Conservation (phyloP, 176 grass and related monocot species). For the Oryza punctata region DNA sequence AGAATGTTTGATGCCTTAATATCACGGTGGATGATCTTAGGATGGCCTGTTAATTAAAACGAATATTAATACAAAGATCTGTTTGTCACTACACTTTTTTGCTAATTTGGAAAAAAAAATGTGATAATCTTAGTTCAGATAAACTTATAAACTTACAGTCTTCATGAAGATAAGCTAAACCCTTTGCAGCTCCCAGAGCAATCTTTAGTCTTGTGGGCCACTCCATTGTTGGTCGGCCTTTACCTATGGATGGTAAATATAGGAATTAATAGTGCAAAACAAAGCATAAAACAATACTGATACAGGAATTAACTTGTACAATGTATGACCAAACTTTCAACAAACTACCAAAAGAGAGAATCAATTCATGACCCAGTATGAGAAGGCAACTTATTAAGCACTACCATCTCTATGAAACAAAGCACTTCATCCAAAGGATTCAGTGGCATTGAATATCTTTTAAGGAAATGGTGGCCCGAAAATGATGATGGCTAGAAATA, state of each 20-base stretch:
- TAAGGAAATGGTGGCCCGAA: neutral
- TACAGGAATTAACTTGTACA: conserved; percentile 11
- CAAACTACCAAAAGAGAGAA: neutral
- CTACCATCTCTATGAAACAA: neutral
- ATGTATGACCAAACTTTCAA: neutral
- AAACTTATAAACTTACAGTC: conserved; percentile 79
- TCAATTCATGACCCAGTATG: conserved; percentile 4
- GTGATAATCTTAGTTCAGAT: conserved; percentile 19
- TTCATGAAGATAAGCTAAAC: conserved; percentile 83
- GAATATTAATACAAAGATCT: neutral
- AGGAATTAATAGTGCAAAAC: neutral
- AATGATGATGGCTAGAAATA: neutral
- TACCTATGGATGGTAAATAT: conserved; percentile 39
- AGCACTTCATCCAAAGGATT: neutral
- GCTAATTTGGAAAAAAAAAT: neutral
- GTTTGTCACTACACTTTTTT: neutral
- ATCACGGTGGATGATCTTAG: conserved; percentile 83
- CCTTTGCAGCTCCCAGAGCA: conserved; percentile 81
- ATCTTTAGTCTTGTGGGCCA: conserved; percentile 83
- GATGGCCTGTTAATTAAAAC: conserved; percentile 61
- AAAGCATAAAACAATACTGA: neutral
- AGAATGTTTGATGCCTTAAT: conserved; percentile 85
- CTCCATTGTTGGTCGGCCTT: conserved; percentile 59
- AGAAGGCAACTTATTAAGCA: neutral
- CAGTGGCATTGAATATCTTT: neutral